A percentile compares a stretch with the other conserved stretches of the same genome.
Evolutionary conservation across 805 yeast genomes (phyloP).

Genomic region (Brettanomyces bruxellensis): DNA sequence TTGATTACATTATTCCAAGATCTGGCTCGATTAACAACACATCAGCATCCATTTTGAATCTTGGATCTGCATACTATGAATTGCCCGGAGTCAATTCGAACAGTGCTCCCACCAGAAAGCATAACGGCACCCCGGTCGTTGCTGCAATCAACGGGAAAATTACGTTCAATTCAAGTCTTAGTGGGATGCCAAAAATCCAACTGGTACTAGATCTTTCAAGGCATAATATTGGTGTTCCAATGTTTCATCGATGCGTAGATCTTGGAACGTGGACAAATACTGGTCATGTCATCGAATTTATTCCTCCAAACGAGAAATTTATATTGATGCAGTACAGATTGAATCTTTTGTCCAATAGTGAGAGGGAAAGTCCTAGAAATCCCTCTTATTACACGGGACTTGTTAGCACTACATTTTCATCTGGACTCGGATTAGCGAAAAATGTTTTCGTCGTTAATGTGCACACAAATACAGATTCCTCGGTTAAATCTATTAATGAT

Average conservation of each 20-base stretch:
- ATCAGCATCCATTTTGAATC: not conserved
- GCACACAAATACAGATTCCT: constrained; percentile 34
- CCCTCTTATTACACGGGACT: constrained; percentile 35
- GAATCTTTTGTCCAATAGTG: constrained; percentile 31
- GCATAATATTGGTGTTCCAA: constrained; percentile 44
- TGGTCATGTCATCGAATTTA: constrained; percentile 48
- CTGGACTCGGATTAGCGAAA: constrained; percentile 40
- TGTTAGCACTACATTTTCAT: constrained; percentile 43
- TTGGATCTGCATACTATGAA: constrained; percentile 3
- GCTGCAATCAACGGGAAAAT: constrained; percentile 58
- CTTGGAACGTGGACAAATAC: constrained; percentile 37
- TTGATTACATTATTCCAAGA: constrained; percentile 45
- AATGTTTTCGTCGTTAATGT: constrained; percentile 58
- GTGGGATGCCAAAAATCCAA: constrained; percentile 69
- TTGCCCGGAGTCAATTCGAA: constrained; percentile 2
- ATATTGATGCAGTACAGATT: constrained; percentile 54
- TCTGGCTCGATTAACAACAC: not conserved
- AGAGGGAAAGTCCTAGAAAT: constrained; percentile 14
- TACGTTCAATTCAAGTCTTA: constrained; percentile 56
- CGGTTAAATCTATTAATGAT: constrained; percentile 39
- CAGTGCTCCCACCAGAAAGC: not conserved
- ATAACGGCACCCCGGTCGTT: constrained; percentile 26
- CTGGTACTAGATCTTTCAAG: constrained; percentile 41
- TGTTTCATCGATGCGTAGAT: constrained; percentile 65
- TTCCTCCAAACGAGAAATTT: constrained; percentile 84